These are phyloP conservation scores for Trypethelium eluteriae DNA, from an alignment of 495 filamentous ascomycete species.

Conservation along the genomic window DNA sequence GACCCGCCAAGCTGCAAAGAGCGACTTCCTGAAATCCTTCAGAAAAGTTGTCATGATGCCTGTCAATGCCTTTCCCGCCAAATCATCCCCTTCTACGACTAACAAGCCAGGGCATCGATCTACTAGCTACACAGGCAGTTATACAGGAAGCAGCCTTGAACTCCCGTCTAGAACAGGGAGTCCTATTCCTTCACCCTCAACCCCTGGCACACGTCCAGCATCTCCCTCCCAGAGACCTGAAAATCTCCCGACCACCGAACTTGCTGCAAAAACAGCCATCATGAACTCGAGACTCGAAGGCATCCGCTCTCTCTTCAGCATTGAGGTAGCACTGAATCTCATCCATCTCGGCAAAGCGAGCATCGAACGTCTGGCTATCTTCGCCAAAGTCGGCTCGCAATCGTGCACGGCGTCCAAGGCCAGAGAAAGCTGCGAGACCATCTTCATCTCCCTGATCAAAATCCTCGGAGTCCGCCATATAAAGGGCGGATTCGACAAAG, in stretches of 20 bases:
- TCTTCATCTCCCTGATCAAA: conserved; percentile 77
- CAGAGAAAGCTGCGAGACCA: conserved; percentile 80
- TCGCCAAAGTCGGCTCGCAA: conserved; percentile 69
- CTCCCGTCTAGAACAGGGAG: conserved; percentile 25
- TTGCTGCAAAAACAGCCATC: conserved; percentile 90
- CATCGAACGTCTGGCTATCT: conserved; percentile 75
- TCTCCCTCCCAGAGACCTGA: not conserved
- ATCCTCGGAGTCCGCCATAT: conserved; percentile 83
- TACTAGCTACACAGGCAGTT: conserved; percentile 24
- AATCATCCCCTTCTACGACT: conserved; percentile 41
- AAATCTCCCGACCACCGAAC: conserved; percentile 65
- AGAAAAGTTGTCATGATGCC: conserved; percentile 99
- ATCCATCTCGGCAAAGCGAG: conserved; percentile 87
- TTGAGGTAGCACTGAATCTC: conserved; percentile 84
- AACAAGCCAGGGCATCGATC: conserved; percentile 37
- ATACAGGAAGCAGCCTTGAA: conserved; percentile 22
- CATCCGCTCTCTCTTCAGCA: conserved; percentile 88
- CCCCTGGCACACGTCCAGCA: not conserved
- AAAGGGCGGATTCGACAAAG: conserved; percentile 82
- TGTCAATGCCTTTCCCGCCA: conserved; percentile 59
- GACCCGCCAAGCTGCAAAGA: conserved; percentile 89
- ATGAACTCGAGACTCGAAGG: conserved; percentile 93
- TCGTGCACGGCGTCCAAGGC: conserved; percentile 61
- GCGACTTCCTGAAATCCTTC: conserved; percentile 92
- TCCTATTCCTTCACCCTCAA: conserved; percentile 15